Conservation (phyloP, 2,329 filamentous ascomycete species). For the Aspergillus quadrilineatus region DNA sequence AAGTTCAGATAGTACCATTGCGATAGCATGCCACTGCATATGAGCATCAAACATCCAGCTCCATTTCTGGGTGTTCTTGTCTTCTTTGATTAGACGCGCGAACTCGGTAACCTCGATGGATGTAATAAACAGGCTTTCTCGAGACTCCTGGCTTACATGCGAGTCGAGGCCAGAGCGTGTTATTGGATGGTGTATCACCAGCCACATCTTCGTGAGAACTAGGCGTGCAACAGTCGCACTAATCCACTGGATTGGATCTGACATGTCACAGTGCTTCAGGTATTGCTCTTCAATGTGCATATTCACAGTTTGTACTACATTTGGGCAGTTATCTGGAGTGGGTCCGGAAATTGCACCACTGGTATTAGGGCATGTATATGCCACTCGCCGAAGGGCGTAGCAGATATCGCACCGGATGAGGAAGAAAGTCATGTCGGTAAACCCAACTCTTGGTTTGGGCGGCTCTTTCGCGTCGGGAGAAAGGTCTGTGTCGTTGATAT, state of each 20-base stretch:
- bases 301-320: slow-evolving; percentile 54
- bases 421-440: slow-evolving; percentile 55
- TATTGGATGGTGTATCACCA: slow-evolving; percentile 73
- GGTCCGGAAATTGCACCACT: slow-evolving; percentile 18
- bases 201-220: slow-evolving; percentile 74
- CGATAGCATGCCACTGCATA: slow-evolving; percentile 62
- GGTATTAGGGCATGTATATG: slow-evolving; percentile 34
- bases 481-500: slow-evolving; percentile 55
- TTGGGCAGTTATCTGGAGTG: slow-evolving; percentile 39
- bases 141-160: slow-evolving; percentile 59
- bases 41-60: slow-evolving; percentile 65
- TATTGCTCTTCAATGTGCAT: slow-evolving; percentile 57
- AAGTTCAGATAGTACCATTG: slow-evolving; percentile 54
- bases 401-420: slow-evolving; percentile 57
- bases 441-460: slow-evolving; percentile 51
- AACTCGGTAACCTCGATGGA: slow-evolving; percentile 75
- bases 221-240: slow-evolving; percentile 67
- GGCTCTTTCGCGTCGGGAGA: slow-evolving; percentile 48
- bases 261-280: slow-evolving; percentile 53
- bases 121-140: slow-evolving; percentile 68
- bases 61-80: slow-evolving; percentile 62
- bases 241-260: slow-evolving; percentile 63
- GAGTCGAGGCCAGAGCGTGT: slow-evolving; percentile 57
- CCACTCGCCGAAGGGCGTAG: slow-evolving; percentile 41
- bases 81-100: slow-evolving; percentile 63